Conservation (phyloP, 1,139 yeast genomes). For the Pneumocystis wakefieldiae region DNA sequence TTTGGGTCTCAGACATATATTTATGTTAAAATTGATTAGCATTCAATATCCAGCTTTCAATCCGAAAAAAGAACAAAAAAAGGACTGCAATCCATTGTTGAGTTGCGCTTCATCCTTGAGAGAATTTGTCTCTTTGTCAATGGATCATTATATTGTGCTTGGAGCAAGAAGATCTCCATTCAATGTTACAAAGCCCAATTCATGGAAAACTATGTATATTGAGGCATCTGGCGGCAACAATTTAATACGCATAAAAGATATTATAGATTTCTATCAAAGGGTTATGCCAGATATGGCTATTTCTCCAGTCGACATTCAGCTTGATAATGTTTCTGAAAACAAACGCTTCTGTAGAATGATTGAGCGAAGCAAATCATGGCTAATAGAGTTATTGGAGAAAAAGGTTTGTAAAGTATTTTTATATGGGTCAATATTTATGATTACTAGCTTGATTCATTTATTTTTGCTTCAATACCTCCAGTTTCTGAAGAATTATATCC, state of each 20-base stretch:
- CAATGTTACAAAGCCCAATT: neutral
- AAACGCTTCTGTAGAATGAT: neutral
- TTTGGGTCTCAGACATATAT: neutral
- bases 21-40: neutral
- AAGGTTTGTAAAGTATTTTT: neutral
- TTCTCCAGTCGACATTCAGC: neutral
- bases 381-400: neutral
- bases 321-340: neutral
- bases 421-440: neutral
- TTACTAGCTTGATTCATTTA: neutral
- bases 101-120: neutral
- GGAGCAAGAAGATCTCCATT: neutral
- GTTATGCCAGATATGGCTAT: neutral
- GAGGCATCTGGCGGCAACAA: neutral
- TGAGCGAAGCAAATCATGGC: neutral
- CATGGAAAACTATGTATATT: neutral
- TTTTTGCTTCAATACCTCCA: neutral
- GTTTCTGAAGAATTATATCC: neutral
- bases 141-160: neutral
- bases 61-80: neutral
- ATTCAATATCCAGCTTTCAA: neutral
- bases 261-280: neutral
- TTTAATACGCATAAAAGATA: neutral
- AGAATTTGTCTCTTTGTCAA: neutral
- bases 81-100: neutral